Conservation (phyloP, 352 stramenopile species). For the Pythium folliculosum region DNA sequence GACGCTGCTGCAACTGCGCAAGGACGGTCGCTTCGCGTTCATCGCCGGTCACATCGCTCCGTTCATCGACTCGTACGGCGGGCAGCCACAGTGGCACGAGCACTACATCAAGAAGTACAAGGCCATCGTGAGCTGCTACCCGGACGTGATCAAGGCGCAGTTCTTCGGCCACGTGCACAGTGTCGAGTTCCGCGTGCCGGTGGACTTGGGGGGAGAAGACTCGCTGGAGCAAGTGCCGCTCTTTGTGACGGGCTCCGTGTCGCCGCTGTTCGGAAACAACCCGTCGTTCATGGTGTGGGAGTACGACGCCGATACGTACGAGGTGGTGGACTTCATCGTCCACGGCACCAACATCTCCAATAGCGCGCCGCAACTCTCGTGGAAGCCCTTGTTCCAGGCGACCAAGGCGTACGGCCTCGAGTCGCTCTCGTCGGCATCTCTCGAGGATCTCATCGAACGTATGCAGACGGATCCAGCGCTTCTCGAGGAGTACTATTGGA, state of each 20-base stretch:
- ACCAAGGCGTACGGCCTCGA: constrained; percentile 59
- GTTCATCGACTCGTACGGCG: constrained; percentile 84
- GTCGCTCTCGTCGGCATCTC: constrained; percentile 42
- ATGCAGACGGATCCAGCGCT: constrained; percentile 53
- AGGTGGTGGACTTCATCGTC: constrained; percentile 72
- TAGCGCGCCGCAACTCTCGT: constrained; percentile 38
- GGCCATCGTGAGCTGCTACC: constrained; percentile 60
- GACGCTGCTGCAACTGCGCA: constrained; percentile 52
- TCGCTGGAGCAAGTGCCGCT: constrained; percentile 55
- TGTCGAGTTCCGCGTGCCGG: constrained; percentile 84
- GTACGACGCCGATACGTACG: constrained; percentile 60
- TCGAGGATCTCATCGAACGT: constrained; percentile 51
- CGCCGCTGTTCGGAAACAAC: constrained; percentile 90
- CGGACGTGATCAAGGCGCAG: constrained; percentile 73
- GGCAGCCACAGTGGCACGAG: constrained; percentile 82
- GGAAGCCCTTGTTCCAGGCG: constrained; percentile 56
- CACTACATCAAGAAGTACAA: constrained; percentile 85
- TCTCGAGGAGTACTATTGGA: constrained; percentile 76
- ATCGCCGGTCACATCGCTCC: constrained; percentile 91
- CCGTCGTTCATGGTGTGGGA: constrained; percentile 91
- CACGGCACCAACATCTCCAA: constrained; percentile 76
- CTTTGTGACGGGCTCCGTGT: constrained; percentile 81
- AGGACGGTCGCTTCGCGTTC: constrained; percentile 65
- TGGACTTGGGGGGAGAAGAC: constrained; percentile 24
- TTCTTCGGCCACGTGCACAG: constrained; percentile 93